These are phyloP conservation scores for Thielaviopsis populi DNA, from an alignment of 2,329 filamentous ascomycete species.

Conservation along the genomic window DNA sequence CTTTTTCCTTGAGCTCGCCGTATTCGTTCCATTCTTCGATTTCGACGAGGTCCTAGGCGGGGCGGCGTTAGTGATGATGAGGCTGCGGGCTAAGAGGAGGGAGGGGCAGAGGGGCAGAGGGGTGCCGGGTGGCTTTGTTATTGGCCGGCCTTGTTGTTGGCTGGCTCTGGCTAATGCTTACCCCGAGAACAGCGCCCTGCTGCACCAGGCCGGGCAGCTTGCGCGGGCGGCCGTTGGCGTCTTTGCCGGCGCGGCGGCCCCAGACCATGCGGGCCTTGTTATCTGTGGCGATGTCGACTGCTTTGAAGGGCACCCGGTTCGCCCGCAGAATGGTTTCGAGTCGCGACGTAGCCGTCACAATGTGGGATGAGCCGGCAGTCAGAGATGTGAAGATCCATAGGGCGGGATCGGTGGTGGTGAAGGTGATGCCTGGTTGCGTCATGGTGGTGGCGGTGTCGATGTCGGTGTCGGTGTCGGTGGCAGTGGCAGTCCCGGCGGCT, in stretches of 20 bases:
- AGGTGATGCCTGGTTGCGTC: constrained; percentile 25
- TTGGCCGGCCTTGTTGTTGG: neutral
- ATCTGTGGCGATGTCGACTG: constrained; percentile 80
- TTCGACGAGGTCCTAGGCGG: constrained; percentile 65
- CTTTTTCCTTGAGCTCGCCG: constrained; percentile 78
- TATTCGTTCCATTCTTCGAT: constrained; percentile 99
- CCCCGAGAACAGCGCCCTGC: constrained; percentile 69
- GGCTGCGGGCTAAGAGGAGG: neutral
- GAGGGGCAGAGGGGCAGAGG: neutral
- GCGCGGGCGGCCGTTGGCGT: constrained; percentile 42
- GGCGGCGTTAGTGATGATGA: neutral
- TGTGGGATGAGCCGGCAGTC: constrained; percentile 87
- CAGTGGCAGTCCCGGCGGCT: neutral
- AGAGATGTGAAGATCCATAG: constrained; percentile 95
- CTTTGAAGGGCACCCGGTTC: constrained; percentile 87
- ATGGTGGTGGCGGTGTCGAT: constrained; percentile 14
- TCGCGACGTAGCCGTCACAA: constrained; percentile 87
- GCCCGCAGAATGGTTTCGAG: constrained; percentile 92
- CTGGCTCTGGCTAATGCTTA: constrained; percentile 37
- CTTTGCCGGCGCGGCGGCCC: constrained; percentile 70
- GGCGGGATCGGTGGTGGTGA: constrained; percentile 46
- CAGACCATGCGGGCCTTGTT: constrained; percentile 79
- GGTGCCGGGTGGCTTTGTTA: neutral
- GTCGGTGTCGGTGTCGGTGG: constrained; percentile 16
- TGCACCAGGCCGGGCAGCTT: constrained; percentile 85